A percentile compares a stretch with the other conserved stretches of the same genome.
Conservation (phyloP, 768 basidiomycete species). For the Harrya chromipes region DNA sequence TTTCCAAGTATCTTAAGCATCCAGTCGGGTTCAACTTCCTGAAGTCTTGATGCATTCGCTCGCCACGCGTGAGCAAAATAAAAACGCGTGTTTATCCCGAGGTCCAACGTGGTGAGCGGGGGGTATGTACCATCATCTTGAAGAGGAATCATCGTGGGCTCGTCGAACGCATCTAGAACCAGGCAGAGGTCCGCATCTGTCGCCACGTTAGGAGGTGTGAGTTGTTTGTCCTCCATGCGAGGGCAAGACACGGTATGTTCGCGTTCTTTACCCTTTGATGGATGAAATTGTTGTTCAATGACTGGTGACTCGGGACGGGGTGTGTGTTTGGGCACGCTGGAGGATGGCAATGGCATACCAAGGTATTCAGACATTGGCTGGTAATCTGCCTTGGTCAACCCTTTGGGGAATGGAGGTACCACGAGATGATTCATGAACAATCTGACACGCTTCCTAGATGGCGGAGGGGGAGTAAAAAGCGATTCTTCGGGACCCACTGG, state of each 20-base stretch:
- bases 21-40: conserved; percentile 7
- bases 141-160: conserved; percentile 13
- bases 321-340: background rate
- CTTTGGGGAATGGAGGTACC: conserved; percentile 23
- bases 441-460: conserved; percentile 9
- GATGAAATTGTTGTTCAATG: background rate
- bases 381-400: conserved; percentile 21
- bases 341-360: background rate
- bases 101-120: conserved; percentile 11
- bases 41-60: conserved; percentile 11
- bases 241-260: conserved; percentile 1
- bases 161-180: conserved; percentile 11
- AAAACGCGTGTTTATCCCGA: conserved; percentile 24
- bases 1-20: background rate
- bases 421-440: conserved; percentile 15
- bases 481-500: conserved; percentile 12
- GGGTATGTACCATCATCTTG: conserved; percentile 15
- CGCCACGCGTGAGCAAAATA: conserved; percentile 21
- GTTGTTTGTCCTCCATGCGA: background rate
- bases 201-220: background rate
- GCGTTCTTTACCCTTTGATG: conserved; percentile 24
- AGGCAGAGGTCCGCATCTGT: background rate
- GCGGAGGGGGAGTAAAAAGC: conserved; percentile 31
- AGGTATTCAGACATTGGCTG: background rate
- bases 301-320: background rate